Evolutionary conservation across 441 rosid genomes (phyloP), one percentile per base, ranked within the genome.

Genomic region (Populus hybrid): DNA sequence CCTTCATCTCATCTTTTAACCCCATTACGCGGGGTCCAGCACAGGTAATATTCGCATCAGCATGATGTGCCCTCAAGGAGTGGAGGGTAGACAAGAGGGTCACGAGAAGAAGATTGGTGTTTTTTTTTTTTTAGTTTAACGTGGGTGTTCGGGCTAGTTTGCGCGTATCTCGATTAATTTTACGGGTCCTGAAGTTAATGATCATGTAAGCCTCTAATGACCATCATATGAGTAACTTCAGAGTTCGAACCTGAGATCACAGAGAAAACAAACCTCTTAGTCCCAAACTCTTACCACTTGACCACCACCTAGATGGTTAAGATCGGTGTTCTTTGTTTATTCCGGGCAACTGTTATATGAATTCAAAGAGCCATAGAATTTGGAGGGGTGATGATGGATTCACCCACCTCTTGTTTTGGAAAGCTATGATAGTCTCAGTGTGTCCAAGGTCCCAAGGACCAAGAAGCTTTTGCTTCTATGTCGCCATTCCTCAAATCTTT

Each of bases 21-120:
- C 34, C 73, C 42, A 30, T 69, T 26, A 10, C 63, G 66, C 67
- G 70, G 74, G 78, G 59, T 50, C 77, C 64, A 69, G 46, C 78
- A 77, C 75, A 81, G 59, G 77, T 79, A 77, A 77, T 73, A 14
- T 77, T 50, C 66, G 77, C 87, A 77, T 80, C 84, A 84, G 86
- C 80, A 70, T 84, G 84, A 83, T 80, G 84, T 77, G 72, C 67
- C 65, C 50, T 35, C 8, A 18, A 20, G 70, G 54, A 30, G 4
- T 30, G 0, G 32, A 3, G 32, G 32, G 32, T 3, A 30, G 32
- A 30, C 32, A 30, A 12, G 30, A 9, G 32, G 68, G 68, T 24
- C 68, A 21, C 68, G 0, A 3, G 68, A 23, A n/a, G 32, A 65
- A 24, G 67, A 64, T 54, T 18, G 61, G 24, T 24, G 24, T 24